phyloP scores from a whole-genome alignment of 768 basidiomycete species.

The Trametes coccinea region DNA sequence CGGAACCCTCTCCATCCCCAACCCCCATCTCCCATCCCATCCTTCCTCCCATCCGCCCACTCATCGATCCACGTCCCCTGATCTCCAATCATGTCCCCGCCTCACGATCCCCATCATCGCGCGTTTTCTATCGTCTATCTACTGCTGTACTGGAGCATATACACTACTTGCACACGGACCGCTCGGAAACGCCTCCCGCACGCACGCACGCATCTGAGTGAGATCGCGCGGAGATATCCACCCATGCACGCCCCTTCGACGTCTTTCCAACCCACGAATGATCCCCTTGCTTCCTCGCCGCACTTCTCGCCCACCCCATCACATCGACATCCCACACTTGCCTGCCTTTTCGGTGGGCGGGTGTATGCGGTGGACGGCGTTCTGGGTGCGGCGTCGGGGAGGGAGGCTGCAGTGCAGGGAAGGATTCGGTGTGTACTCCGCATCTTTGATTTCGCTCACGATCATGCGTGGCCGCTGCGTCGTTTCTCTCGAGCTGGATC shows the following conservation, averaged over 20 bases:
- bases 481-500: no score
- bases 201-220: background rate
- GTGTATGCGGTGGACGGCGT: no score
- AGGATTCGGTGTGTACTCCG: no score
- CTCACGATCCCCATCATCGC: background rate
- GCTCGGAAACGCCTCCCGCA: background rate
- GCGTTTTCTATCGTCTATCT: conserved; percentile 16
- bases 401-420: no score
- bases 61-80: background rate
- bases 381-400: no score
- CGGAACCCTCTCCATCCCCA: background rate
- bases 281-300: background rate
- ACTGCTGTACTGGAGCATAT: conserved; percentile 23
- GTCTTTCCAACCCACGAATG: background rate
- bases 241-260: background rate
- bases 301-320: background rate
- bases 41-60: background rate
- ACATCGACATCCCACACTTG: background rate
- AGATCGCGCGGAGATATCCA: conserved; percentile 6
- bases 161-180: conserved; percentile 23
- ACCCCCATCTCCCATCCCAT: background rate
- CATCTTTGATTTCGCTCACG: no score
- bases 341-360: background rate
- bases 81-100: conserved; percentile 1
- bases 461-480: no score